Conservation (phyloP, 1,284 basidiomycete genomes). For the Blastosporella zonata region DNA sequence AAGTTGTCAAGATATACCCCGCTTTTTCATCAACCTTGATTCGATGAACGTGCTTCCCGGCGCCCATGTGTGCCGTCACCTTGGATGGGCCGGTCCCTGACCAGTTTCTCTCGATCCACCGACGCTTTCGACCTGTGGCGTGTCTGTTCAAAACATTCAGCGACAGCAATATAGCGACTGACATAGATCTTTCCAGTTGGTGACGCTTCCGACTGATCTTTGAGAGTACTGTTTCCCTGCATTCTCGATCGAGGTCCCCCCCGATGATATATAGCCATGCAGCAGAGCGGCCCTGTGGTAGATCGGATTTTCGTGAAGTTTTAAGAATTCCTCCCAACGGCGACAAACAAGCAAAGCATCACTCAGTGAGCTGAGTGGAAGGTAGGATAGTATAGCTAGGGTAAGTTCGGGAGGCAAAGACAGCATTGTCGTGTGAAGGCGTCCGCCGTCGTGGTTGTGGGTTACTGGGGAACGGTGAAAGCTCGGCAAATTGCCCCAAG, state of each 20-base stretch:
- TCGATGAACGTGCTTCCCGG: conserved; percentile 52
- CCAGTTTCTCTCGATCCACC: conserved; percentile 54
- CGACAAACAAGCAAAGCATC: conserved; percentile 36
- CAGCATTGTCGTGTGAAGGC: conserved; percentile 13
- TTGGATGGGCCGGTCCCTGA: conserved; percentile 42
- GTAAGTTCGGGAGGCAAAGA: conserved; percentile 40
- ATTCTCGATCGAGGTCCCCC: conserved; percentile 29
- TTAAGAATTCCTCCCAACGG: conserved; percentile 43
- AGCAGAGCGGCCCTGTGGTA: conserved; percentile 51
- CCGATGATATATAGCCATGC: conserved; percentile 41
- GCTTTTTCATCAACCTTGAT: conserved; percentile 68
- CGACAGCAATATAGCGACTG: conserved; percentile 23
- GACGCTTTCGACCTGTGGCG: conserved; percentile 41
- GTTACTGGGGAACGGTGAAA: too few relatives aligned
- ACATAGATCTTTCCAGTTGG: conserved; percentile 61
- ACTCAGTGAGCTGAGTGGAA: conserved; percentile 42
- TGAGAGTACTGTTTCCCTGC: conserved; percentile 27
- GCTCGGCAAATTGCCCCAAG: too few relatives aligned
- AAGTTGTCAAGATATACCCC: conserved; percentile 57
- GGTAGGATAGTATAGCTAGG: conserved; percentile 41
- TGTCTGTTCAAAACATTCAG: conserved; percentile 4
- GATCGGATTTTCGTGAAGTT: conserved; percentile 43
- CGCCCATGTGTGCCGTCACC: conserved; percentile 30
- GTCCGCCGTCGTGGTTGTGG: too few relatives aligned
- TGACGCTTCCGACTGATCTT: conserved; percentile 31